These are phyloP conservation scores for Saccharomycopsis lassenensis DNA, from an alignment of 805 yeast species.

Conservation along the genomic window DNA sequence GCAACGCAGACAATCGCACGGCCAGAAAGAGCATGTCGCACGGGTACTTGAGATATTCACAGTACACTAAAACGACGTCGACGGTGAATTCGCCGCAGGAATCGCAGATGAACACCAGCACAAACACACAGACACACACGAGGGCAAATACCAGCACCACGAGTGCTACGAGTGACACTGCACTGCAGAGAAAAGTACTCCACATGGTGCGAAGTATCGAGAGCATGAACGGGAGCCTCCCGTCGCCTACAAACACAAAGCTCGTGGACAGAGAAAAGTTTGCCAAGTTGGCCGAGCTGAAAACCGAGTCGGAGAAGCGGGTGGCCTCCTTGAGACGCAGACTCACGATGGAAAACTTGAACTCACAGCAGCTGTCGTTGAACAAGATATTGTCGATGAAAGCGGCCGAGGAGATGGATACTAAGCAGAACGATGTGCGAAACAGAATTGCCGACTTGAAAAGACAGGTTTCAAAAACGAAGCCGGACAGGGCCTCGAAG, in stretches of 20 bases:
- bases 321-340: conserved; percentile 9
- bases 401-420: background rate
- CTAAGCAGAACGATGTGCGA: background rate
- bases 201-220: conserved; percentile 16
- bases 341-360: conserved; percentile 6
- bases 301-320: conserved; percentile 5
- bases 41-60: conserved; percentile 16
- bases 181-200: conserved; percentile 6
- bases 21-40: conserved; percentile 9
- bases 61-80: conserved; percentile 11
- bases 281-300: conserved; percentile 11
- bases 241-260: conserved; percentile 7
- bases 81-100: background rate
- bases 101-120: no score
- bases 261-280: conserved; percentile 17
- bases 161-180: background rate
- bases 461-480: conserved; percentile 2
- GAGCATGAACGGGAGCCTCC: conserved; percentile 11
- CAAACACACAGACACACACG: no score
- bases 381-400: background rate
- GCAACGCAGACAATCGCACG: background rate
- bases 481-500: conserved; percentile 1
- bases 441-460: conserved; percentile 8
- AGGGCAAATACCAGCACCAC: background rate
- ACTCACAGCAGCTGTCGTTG: background rate